Conservation (phyloP, 768 basidiomycete genomes). For the Amylocystis lapponica region DNA sequence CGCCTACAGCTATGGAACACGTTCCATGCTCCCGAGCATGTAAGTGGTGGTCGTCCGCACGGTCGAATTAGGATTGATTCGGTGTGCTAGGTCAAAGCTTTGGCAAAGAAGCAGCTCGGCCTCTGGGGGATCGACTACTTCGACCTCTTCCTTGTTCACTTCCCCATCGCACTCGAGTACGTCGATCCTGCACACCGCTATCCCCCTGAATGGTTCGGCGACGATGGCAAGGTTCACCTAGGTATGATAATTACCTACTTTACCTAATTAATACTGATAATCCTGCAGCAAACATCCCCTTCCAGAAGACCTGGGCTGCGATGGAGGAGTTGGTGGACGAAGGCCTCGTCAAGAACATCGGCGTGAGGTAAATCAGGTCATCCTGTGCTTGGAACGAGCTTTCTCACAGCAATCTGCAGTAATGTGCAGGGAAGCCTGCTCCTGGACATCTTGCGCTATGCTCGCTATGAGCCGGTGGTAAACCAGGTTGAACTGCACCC, state of each 20-base stretch:
- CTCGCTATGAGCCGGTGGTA: slow-evolving; percentile 53
- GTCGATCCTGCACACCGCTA: slow-evolving; percentile 72
- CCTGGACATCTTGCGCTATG: slow-evolving; percentile 74
- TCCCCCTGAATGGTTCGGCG: slow-evolving; percentile 79
- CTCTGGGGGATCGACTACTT: slow-evolving; percentile 86
- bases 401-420: slow-evolving; percentile 29
- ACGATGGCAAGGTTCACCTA: slow-evolving; percentile 63
- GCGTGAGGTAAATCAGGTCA: slow-evolving; percentile 49
- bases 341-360: slow-evolving; percentile 72
- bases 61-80: too few species aligned
- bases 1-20: slow-evolving; percentile 74
- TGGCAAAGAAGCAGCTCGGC: slow-evolving; percentile 53
- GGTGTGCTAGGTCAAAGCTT: background rate
- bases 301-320: slow-evolving; percentile 79
- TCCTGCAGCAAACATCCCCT: slow-evolving; percentile 51
- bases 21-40: slow-evolving; percentile 76
- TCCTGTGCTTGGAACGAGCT: background rate
- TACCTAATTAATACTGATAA: background rate
- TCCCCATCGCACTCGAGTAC: slow-evolving; percentile 78
- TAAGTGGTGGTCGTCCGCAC: too few species aligned
- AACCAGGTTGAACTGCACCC: slow-evolving; percentile 60
- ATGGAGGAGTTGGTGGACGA: slow-evolving; percentile 77
- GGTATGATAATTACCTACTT: slow-evolving; percentile 33
- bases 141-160: slow-evolving; percentile 78
- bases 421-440: slow-evolving; percentile 72